These are phyloP conservation scores for Pichia sp. DNA, from an alignment of 1,139 yeast genomes.

Conservation along the genomic window DNA sequence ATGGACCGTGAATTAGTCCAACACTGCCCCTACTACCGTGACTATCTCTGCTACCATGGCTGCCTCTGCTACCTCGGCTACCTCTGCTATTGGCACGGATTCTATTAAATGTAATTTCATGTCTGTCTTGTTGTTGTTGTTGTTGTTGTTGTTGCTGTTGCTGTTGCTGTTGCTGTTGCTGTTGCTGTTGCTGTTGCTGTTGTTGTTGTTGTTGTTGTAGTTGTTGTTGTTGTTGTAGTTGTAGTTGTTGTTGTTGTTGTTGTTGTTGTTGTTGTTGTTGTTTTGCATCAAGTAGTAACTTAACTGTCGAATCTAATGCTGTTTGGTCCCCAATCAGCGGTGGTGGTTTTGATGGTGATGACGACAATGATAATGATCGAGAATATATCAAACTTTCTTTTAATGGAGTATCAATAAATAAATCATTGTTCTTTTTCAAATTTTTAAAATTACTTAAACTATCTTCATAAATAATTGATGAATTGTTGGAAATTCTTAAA, in stretches of 20 bases:
- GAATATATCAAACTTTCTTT: slow-evolving; percentile 7
- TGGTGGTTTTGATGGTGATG: slow-evolving; percentile 16
- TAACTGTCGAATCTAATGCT: slow-evolving; percentile 8
- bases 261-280: neutral
- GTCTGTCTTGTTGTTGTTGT: neutral
- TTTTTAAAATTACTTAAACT: slow-evolving; percentile 26
- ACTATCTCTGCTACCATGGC: slow-evolving; percentile 8
- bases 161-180: neutral
- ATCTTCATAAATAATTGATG: slow-evolving; percentile 25
- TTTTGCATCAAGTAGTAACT: slow-evolving; percentile 6
- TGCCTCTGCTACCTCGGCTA: slow-evolving; percentile 6
- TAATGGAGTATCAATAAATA: slow-evolving; percentile 17
- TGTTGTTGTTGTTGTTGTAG: neutral
- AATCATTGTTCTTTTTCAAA: slow-evolving; percentile 26
- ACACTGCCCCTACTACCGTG: slow-evolving; percentile 9
- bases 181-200: too few relatives aligned
- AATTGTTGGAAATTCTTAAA: slow-evolving; percentile 32
- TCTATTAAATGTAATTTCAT: slow-evolving; percentile 3
- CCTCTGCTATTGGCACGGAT: slow-evolving; percentile 8
- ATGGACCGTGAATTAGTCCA: slow-evolving; percentile 10
- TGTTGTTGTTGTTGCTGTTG: neutral
- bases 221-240: neutral
- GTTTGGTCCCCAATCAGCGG: slow-evolving; percentile 7
- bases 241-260: neutral
- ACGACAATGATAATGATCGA: slow-evolving; percentile 7